Conservation (phyloP, 208 protist genomes). For the Crithidia expoeki region DNA sequence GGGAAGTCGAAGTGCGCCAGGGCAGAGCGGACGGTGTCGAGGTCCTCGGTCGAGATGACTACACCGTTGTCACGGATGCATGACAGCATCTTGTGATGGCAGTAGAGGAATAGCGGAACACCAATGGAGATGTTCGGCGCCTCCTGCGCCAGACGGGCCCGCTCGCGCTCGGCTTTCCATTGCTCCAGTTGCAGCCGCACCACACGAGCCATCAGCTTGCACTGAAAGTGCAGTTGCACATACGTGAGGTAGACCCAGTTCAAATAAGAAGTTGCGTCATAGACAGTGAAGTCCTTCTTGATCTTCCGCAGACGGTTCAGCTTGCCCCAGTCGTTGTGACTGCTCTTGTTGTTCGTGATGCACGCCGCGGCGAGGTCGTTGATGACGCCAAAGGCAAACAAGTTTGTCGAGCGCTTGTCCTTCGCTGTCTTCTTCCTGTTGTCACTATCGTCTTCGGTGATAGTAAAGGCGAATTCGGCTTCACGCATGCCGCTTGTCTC, state of each 20-base stretch:
- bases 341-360: constrained; percentile 36
- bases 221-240: constrained; percentile 77
- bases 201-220: constrained; percentile 71
- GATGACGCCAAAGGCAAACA: constrained; percentile 51
- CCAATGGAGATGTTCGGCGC: constrained; percentile 60
- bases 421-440: constrained; percentile 32
- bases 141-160: constrained; percentile 61
- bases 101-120: constrained; percentile 82
- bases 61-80: constrained; percentile 70
- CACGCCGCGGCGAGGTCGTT: constrained; percentile 44
- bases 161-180: constrained; percentile 81
- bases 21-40: constrained; percentile 74
- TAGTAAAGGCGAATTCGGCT: constrained; percentile 69
- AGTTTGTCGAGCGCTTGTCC: constrained; percentile 30
- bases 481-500: constrained; percentile 67
- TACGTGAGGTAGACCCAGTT: constrained; percentile 78
- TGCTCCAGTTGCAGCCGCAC: constrained; percentile 76
- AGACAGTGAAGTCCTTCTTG: constrained; percentile 46
- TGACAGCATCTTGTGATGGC: constrained; percentile 76
- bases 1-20: constrained; percentile 82
- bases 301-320: constrained; percentile 64
- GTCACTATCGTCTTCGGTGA: constrained; percentile 38
- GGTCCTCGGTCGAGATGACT: constrained; percentile 61
- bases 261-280: constrained; percentile 67
- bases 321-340: constrained; percentile 47